Percentiles rank a stretch among this genome's conserved stretches.
Evolutionary conservation across 345 rosid genomes (phyloP).

Genomic region (Brassica cretica): DNA sequence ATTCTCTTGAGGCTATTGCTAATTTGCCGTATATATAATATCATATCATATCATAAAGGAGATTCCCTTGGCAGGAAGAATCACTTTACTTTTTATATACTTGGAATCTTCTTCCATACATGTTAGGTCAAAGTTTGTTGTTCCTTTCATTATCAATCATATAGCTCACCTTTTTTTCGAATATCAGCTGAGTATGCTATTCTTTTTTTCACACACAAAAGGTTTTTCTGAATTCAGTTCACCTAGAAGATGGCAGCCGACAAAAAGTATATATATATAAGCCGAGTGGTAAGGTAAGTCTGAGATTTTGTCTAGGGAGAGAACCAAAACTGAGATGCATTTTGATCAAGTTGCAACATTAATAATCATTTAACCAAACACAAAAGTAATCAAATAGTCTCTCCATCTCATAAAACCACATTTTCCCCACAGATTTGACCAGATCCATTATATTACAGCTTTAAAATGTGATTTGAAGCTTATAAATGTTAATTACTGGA

Average conservation of each 20-base stretch:
- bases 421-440: neutral
- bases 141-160: slow-evolving; percentile 6
- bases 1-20: neutral
- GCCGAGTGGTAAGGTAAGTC: neutral
- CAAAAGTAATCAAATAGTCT: neutral
- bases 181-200: neutral
- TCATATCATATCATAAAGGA: slow-evolving; percentile 4
- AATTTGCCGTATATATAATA: neutral
- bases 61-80: slow-evolving; percentile 11
- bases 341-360: neutral
- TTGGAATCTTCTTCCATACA: slow-evolving; percentile 26
- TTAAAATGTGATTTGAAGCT: neutral
- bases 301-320: neutral
- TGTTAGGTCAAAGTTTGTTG: slow-evolving; percentile 17
- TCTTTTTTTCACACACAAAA: neutral
- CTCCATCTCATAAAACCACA: neutral
- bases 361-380: neutral
- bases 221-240: neutral
- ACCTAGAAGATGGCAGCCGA: neutral
- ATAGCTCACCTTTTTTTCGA: neutral
- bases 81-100: neutral
- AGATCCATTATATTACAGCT: neutral
- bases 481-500: neutral
- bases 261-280: neutral
- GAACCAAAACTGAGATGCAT: neutral